Base-by-base conservation (phyloP, 306 rosid species). In the Prunus fruticosa region DNA sequence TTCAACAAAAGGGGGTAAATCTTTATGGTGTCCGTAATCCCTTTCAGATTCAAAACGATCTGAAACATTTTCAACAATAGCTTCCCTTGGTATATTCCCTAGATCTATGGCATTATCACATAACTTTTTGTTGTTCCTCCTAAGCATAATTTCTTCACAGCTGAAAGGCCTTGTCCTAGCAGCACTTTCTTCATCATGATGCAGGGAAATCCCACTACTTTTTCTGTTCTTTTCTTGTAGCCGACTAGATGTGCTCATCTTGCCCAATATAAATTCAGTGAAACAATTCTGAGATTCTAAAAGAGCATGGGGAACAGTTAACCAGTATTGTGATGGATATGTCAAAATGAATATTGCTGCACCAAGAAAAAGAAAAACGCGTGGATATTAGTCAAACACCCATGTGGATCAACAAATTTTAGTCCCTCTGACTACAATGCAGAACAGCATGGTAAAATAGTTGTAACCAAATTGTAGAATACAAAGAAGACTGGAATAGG, bases 121-220 rank as follows among this genome's bases (percentile, higher is more conserved):
- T 43, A 82, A 77, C 71, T 83, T 86, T 77, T 83, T 92, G 72
- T 79, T 81, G 78, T 72, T 85, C 74, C 99, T 89, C 84, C 90
- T 84, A 78, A 67, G 78, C 97, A 95, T 87, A 76, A 91, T 92
- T 82, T 95, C 96, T 72, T 91, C 93, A 67, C 84, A 81, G 85
- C 93, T 89, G 67, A 88, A 75, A 41, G 99, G 96, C 91, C 99
- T 88, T 63, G 99, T 95, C 67, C 93, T 89, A 78, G 99, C 97
- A 34, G 99, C 90, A 87, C 87, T 89, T 69, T 81, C 96, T 74
- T 89, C 92, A 71, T 80, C 88, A 71, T 52, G 45, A 82, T 63
- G 74, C 76, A 34, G 64, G 58, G 87, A 82, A 78, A 65, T 79
- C 79, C 67, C 16, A 47, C 79, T 64, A 72, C 74, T 75, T 53